These are phyloP conservation scores for Cyphellophora europaea DNA, from an alignment of 2,329 filamentous ascomycete species.

Conservation along the genomic window DNA sequence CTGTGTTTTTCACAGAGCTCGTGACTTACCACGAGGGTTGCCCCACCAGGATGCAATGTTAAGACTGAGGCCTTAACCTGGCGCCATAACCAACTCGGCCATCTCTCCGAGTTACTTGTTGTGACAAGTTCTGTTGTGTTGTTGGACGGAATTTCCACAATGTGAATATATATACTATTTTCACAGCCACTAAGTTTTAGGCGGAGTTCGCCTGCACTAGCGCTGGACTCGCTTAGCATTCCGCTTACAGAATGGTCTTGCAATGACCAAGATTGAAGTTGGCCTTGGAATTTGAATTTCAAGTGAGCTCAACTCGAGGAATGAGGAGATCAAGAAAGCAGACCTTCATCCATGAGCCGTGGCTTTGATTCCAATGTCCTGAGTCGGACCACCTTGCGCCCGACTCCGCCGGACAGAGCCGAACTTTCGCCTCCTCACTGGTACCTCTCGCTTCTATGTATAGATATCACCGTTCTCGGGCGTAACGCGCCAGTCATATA, in stretches of 20 bases:
- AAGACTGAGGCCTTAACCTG: conserved; percentile 20
- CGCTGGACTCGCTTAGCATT: not conserved
- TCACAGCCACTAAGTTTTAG: not conserved
- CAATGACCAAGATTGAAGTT: not conserved
- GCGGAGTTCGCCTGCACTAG: not conserved
- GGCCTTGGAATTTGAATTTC: too few species aligned
- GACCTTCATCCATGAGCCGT: not conserved
- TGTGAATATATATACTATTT: not conserved
- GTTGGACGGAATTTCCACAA: not conserved
- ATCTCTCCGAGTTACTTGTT: conserved; percentile 13
- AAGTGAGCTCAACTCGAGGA: too few species aligned
- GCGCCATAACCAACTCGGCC: conserved; percentile 21
- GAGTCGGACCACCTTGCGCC: too few species aligned
- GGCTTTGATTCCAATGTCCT: too few species aligned
- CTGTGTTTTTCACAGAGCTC: not conserved
- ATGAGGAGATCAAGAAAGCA: too few species aligned
- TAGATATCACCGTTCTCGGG: too few species aligned
- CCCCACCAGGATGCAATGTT: conserved; percentile 6
- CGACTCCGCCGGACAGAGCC: too few species aligned
- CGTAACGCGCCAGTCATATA: too few species aligned
- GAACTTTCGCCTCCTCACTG: too few species aligned
- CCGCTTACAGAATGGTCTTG: too few species aligned
- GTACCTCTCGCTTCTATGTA: too few species aligned
- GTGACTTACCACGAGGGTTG: not conserved
- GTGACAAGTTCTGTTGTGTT: not conserved